A percentile compares a stretch with the other conserved stretches of the same genome.
Conservation (phyloP, 2,329 filamentous ascomycete species). For the Paecilomyces formosus region DNA sequence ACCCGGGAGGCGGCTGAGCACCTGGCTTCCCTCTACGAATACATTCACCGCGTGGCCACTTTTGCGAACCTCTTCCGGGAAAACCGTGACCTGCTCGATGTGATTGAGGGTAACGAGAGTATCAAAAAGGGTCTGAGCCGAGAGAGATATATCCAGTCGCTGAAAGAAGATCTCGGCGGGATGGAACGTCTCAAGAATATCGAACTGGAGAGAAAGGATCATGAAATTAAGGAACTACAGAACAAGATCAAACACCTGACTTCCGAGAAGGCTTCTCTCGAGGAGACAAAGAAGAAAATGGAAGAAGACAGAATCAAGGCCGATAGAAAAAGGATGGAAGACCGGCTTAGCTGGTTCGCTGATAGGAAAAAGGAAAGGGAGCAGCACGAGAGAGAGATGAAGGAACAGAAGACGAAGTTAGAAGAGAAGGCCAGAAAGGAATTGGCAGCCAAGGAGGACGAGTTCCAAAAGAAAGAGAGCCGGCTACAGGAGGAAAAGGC, state of each 20-base stretch:
- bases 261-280: neutral
- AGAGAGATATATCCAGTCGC: neutral
- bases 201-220: neutral
- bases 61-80: neutral
- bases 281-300: constrained; percentile 1
- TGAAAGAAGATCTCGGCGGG: neutral
- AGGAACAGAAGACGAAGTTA: neutral
- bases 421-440: neutral
- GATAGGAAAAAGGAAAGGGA: neutral
- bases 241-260: neutral
- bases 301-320: constrained; percentile 12
- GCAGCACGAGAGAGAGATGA: neutral
- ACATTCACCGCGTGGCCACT: neutral
- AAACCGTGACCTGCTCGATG: neutral
- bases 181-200: neutral
- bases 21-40: neutral
- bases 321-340: neutral
- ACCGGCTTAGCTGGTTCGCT: neutral
- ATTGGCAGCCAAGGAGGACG: neutral
- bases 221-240: neutral
- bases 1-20: neutral
- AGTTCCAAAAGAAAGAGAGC: neutral
- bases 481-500: neutral
- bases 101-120: neutral
- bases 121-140: neutral